Conservation (phyloP, 345 rosid species). For the Sonneratia caseolaris region DNA sequence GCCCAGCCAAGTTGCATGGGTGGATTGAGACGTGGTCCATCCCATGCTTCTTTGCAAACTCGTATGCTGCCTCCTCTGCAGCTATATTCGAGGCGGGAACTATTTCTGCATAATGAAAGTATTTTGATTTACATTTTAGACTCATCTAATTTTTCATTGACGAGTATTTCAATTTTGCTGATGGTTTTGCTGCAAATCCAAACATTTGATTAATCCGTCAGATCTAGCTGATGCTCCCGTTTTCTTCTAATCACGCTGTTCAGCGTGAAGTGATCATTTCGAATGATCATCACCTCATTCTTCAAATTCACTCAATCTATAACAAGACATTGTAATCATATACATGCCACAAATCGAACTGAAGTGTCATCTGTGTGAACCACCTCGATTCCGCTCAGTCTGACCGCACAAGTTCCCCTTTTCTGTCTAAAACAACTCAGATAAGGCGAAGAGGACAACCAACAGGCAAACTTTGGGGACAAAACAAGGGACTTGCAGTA, state of each 20-base stretch:
- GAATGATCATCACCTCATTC: background rate
- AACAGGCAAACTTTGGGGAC: constrained; percentile 5
- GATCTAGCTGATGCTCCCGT: background rate
- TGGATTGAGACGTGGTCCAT: constrained; percentile 52
- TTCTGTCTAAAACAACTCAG: background rate
- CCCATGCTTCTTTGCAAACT: constrained; percentile 48
- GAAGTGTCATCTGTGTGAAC: background rate
- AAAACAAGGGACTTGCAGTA: constrained; percentile 49
- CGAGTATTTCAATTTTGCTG: background rate
- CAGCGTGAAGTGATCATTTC: background rate
- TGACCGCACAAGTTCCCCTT: too few species aligned
- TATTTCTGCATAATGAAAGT: constrained; percentile 32
- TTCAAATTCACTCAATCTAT: background rate
- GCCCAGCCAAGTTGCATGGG: constrained; percentile 72
- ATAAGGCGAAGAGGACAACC: background rate
- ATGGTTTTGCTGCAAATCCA: background rate
- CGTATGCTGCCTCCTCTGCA: constrained; percentile 81
- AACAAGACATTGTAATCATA: background rate
- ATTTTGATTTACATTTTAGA: background rate
- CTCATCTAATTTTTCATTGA: background rate
- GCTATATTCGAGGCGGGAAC: constrained; percentile 66
- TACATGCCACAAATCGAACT: background rate
- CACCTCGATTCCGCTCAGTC: background rate
- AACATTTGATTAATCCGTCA: background rate
- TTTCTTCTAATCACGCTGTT: background rate